Percentiles rank a stretch among this genome's conserved stretches.
Conservation (phyloP, 495 filamentous ascomycete species). For the Penicillium riverlandense region DNA sequence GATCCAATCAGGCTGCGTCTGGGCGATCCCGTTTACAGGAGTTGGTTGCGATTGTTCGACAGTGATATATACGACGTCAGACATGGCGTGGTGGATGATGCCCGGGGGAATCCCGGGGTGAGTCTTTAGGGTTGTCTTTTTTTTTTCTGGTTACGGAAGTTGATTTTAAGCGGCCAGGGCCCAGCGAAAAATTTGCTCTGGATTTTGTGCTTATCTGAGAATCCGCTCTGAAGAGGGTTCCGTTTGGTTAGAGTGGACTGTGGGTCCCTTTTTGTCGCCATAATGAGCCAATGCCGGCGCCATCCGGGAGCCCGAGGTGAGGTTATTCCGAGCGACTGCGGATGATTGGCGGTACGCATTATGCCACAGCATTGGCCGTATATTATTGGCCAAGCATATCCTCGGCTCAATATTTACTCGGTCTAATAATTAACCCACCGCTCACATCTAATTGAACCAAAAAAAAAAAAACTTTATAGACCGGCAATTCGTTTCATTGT, state of each 20-base stretch:
- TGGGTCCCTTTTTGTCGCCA: constrained; percentile 13
- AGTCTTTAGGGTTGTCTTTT: background rate
- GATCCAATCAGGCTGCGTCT: constrained; percentile 20
- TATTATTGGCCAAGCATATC: too few relatives aligned
- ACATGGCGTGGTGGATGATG: constrained; percentile 10
- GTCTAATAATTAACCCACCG: too few relatives aligned
- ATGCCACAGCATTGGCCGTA: too few relatives aligned
- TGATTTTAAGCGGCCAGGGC: background rate
- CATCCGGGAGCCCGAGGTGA: constrained; percentile 10
- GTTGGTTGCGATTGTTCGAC: constrained; percentile 5
- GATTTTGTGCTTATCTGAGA: too few relatives aligned
- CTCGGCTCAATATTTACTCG: too few relatives aligned
- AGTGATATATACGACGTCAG: constrained; percentile 16
- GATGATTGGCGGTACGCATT: constrained; percentile 9
- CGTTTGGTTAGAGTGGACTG: constrained; percentile 8
- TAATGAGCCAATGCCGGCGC: constrained; percentile 6
- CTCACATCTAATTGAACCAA: too few relatives aligned
- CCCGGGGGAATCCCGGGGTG: background rate
- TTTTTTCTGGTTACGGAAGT: constrained; percentile 2
- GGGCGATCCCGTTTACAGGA: constrained; percentile 5
- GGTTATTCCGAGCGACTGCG: constrained; percentile 15
- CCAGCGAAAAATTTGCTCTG: too few relatives aligned
- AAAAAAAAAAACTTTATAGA: too few relatives aligned
- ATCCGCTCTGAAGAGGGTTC: background rate
- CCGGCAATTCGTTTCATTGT: too few relatives aligned